phyloP scores from a whole-genome alignment of 2,329 filamentous ascomycete genomes.

The Pyricularia sp. region DNA sequence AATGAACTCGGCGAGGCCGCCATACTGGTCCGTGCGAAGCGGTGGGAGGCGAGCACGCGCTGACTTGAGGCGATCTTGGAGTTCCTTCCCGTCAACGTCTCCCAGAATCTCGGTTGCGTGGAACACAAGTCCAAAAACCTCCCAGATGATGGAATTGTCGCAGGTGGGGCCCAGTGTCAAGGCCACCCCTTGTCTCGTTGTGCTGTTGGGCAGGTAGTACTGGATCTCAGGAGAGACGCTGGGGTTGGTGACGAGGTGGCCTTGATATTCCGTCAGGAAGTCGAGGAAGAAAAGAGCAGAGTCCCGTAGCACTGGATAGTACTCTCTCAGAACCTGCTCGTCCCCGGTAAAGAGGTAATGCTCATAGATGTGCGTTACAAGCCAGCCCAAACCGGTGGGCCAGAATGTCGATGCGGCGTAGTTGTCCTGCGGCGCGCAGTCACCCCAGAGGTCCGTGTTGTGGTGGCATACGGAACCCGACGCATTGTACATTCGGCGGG shows the following conservation, averaged over 20 bases:
- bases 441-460: constrained; percentile 12
- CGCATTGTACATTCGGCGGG: constrained; percentile 10
- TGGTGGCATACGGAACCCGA: constrained; percentile 10
- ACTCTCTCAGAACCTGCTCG: constrained; percentile 13
- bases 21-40: constrained; percentile 1
- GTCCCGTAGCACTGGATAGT: constrained; percentile 17
- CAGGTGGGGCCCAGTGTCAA: background rate
- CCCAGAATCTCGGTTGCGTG: constrained; percentile 1
- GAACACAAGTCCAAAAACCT: background rate
- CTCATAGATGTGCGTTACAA: constrained; percentile 25
- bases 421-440: constrained; percentile 10
- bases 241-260: constrained; percentile 14
- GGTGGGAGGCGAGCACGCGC: constrained; percentile 2
- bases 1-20: constrained; percentile 6
- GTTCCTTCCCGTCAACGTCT: background rate
- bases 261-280: constrained; percentile 16
- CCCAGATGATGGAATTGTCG: constrained; percentile 7
- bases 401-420: constrained; percentile 18
- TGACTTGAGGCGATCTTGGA: background rate
- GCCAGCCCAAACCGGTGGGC: constrained; percentile 27
- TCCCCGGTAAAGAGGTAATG: constrained; percentile 22
- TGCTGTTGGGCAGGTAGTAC: constrained; percentile 9
- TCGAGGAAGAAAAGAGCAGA: constrained; percentile 18
- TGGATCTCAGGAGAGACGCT: constrained; percentile 16
- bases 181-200: background rate